phyloP scores from a whole-genome alignment of 1,139 yeast genomes.

The Hansenula lynferdii region DNA sequence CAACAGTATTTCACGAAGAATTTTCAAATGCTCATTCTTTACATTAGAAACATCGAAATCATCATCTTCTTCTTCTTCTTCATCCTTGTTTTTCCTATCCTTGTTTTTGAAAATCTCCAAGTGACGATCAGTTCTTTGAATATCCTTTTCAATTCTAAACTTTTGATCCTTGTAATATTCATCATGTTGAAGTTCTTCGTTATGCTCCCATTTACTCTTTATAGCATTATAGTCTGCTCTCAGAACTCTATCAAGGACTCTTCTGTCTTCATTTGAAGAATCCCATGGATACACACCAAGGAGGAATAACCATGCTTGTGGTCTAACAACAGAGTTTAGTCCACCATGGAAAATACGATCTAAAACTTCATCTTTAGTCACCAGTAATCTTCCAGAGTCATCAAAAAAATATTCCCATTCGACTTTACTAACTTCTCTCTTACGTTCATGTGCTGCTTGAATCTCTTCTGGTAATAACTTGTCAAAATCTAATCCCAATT shows the following conservation, averaged over 20 bases:
- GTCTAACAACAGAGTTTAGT: constrained; percentile 52
- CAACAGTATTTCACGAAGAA: constrained; percentile 70
- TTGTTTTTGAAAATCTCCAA: constrained; percentile 55
- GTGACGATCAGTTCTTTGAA: constrained; percentile 84
- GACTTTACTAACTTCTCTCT: constrained; percentile 57
- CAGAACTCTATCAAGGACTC: constrained; percentile 50
- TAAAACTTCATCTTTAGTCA: constrained; percentile 75
- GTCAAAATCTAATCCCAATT: constrained; percentile 57
- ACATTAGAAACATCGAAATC: constrained; percentile 55
- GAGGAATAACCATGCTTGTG: constrained; percentile 82
- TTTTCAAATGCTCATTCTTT: constrained; percentile 62
- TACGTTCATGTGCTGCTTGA: constrained; percentile 48
- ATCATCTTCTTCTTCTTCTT: constrained; percentile 30
- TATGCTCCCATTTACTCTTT: constrained; percentile 58
- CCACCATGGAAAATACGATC: constrained; percentile 91
- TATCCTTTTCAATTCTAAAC: constrained; percentile 87
- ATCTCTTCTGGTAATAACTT: constrained; percentile 51
- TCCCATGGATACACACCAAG: constrained; percentile 90
- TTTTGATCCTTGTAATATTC: constrained; percentile 87
- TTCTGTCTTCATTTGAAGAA: constrained; percentile 64
- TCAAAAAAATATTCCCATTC: constrained; percentile 91
- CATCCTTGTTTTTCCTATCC: constrained; percentile 26
- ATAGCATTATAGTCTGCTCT: constrained; percentile 63
- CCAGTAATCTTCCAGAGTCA: constrained; percentile 57
- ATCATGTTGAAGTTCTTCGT: constrained; percentile 53